phyloP scores from a whole-genome alignment of 495 filamentous ascomycete genomes.

The Barbatosphaeria neglecta region DNA sequence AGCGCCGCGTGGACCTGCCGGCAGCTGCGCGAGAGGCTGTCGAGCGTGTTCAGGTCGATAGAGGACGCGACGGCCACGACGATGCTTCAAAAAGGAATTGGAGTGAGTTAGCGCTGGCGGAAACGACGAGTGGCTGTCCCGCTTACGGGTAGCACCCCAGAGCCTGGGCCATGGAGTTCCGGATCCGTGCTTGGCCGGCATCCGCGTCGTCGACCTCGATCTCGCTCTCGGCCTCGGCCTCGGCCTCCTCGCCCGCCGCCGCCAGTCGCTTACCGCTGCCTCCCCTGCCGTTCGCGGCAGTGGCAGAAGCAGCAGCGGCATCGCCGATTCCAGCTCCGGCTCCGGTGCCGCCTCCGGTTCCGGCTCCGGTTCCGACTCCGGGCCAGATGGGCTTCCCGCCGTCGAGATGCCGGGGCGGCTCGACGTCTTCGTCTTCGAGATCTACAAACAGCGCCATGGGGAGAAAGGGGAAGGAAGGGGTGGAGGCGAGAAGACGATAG shows the following conservation, averaged over 20 bases:
- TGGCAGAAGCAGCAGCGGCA: no score
- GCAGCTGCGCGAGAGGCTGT: constrained; percentile 68
- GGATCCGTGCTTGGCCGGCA: no score
- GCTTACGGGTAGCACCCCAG: constrained; percentile 84
- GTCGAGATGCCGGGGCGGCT: constrained; percentile 27
- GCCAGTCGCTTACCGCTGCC: neutral
- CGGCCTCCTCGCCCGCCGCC: constrained; percentile 9
- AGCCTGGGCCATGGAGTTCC: constrained; percentile 60
- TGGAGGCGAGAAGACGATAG: no score
- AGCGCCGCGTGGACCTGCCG: constrained; percentile 65
- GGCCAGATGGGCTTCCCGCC: constrained; percentile 12
- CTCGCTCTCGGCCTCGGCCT: constrained; percentile 24
- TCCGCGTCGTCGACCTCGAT: no score
- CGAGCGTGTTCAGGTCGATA: constrained; percentile 76
- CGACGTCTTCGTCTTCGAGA: constrained; percentile 43
- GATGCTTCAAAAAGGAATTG: constrained; percentile 44
- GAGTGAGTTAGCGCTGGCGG: no score
- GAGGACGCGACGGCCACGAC: constrained; percentile 58
- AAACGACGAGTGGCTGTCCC: constrained; percentile 24
- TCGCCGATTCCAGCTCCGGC: no score
- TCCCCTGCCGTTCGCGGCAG: constrained; percentile 1
- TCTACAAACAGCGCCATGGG: constrained; percentile 56
- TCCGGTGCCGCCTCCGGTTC: no score
- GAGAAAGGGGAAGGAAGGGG: neutral
- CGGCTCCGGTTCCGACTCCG: no score